phyloP scores from a whole-genome alignment of 208 protist species.

The Crithidia bombi region DNA sequence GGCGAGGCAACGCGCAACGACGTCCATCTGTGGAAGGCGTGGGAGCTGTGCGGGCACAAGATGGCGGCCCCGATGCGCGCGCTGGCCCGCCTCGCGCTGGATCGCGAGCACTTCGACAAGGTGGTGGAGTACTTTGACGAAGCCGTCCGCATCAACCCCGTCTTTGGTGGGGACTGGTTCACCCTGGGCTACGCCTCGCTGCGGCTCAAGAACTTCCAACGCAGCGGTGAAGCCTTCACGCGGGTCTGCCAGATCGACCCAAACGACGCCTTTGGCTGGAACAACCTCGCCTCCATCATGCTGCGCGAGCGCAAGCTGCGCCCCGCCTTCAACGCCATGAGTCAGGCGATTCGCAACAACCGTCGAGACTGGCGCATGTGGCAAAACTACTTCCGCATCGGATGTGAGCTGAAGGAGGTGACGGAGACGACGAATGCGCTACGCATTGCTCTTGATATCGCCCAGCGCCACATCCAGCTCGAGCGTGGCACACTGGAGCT shows the following conservation, averaged over 20 bases:
- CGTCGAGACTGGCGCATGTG: slow-evolving; percentile 91
- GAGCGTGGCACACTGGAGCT: slow-evolving; percentile 64
- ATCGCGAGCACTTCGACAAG: slow-evolving; percentile 86
- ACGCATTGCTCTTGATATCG: slow-evolving; percentile 78
- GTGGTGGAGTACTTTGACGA: slow-evolving; percentile 92
- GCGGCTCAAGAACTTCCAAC: slow-evolving; percentile 65
- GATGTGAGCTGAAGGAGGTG: slow-evolving; percentile 85
- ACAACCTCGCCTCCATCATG: slow-evolving; percentile 90
- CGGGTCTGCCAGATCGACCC: slow-evolving; percentile 91
- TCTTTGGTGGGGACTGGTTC: slow-evolving; percentile 94
- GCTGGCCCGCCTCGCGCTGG: slow-evolving; percentile 80
- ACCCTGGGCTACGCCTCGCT: slow-evolving; percentile 86
- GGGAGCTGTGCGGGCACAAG: slow-evolving; percentile 84
- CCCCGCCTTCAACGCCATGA: slow-evolving; percentile 91
- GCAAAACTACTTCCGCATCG: slow-evolving; percentile 93
- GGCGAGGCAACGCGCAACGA: slow-evolving; percentile 90
- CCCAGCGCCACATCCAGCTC: slow-evolving; percentile 66
- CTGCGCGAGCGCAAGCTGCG: slow-evolving; percentile 77
- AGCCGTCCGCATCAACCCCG: slow-evolving; percentile 83
- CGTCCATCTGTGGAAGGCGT: slow-evolving; percentile 87
- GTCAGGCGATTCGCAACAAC: slow-evolving; percentile 88
- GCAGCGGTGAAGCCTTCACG: slow-evolving; percentile 88
- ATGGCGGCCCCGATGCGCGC: slow-evolving; percentile 90
- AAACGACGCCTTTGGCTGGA: slow-evolving; percentile 90
- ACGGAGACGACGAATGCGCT: slow-evolving; percentile 85